These are phyloP conservation scores for Diaporthe nobilis DNA, from an alignment of 2,329 filamentous ascomycete species.

Conservation along the genomic window DNA sequence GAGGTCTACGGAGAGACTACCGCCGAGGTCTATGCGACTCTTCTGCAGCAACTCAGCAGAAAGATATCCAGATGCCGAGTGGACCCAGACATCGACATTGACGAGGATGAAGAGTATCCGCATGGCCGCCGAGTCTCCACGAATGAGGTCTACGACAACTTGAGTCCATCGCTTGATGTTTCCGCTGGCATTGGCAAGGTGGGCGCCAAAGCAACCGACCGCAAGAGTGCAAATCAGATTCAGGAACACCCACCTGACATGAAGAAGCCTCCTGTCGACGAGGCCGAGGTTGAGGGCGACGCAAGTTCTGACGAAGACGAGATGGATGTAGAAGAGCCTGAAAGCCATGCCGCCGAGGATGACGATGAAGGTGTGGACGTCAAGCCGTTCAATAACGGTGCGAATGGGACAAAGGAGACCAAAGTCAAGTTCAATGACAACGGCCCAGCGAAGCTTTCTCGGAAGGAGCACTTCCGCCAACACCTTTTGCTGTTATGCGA, in stretches of 20 bases:
- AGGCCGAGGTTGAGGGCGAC: conserved; percentile 50
- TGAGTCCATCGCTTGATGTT: conserved; percentile 67
- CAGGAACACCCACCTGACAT: conserved; percentile 47
- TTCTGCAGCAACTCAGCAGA: conserved; percentile 79
- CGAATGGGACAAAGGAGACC: conserved; percentile 49
- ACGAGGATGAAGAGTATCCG: conserved; percentile 53
- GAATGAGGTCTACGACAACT: conserved; percentile 68
- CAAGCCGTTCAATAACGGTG: conserved; percentile 46
- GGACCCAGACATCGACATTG: conserved; percentile 64
- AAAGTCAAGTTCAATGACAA: conserved; percentile 69
- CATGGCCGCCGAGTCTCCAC: conserved; percentile 62
- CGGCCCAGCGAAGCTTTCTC: conserved; percentile 57
- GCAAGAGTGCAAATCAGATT: conserved; percentile 64
- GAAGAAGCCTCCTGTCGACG: conserved; percentile 44
- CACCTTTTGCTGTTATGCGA: conserved; percentile 82
- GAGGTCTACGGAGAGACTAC: conserved; percentile 81
- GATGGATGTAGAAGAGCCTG: conserved; percentile 45
- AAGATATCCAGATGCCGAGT: conserved; percentile 77
- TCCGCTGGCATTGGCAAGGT: conserved; percentile 71
- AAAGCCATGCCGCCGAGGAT: conserved; percentile 52
- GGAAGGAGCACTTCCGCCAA: conserved; percentile 74
- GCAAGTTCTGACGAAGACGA: conserved; percentile 56
- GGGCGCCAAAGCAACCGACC: conserved; percentile 61
- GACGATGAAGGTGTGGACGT: conserved; percentile 51
- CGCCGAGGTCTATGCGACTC: conserved; percentile 81